Conservation (phyloP, 192 early-diverging fungal genomes). For the Pecoramyces ruminantium region DNA sequence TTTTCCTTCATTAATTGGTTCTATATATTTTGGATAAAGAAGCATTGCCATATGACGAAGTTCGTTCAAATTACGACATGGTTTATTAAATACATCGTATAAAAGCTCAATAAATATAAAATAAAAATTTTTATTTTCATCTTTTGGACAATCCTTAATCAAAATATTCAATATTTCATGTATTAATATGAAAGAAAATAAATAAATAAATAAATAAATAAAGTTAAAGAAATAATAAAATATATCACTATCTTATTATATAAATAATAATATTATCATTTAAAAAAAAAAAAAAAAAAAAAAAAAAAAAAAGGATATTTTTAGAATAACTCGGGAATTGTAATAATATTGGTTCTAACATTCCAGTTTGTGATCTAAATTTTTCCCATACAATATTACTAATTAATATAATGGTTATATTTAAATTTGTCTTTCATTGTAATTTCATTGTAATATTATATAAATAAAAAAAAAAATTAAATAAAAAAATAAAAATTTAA, state of each 20-base stretch:
- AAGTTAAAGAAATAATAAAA: too few species aligned
- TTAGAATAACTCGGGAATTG: constrained; percentile 62
- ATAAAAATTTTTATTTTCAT: constrained; percentile 48
- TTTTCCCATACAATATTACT: constrained; percentile 21
- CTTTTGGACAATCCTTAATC: constrained; percentile 5
- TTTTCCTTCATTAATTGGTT: constrained; percentile 59
- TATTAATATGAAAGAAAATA: constrained; percentile 55
- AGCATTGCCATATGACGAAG: constrained; percentile 62
- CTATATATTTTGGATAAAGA: constrained; percentile 72
- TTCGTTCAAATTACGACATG: constrained; percentile 73
- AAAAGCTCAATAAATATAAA: constrained; percentile 58
- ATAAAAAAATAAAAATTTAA: too few species aligned
- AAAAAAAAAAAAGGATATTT: constrained; percentile 3
- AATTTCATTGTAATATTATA: too few species aligned
- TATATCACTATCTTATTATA: too few species aligned
- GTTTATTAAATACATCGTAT: constrained; percentile 62
- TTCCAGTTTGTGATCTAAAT: constrained; percentile 49
- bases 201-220: too few species aligned
- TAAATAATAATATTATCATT: too few species aligned
- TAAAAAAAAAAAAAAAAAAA: not conserved
- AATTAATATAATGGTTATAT: not conserved
- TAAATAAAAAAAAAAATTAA: too few species aligned
- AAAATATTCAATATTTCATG: not conserved
- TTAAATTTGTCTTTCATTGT: not conserved
- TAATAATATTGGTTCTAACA: constrained; percentile 40